A percentile compares a stretch with the other conserved stretches of the same genome.
Evolutionary conservation across 768 basidiomycete genomes (phyloP).

Genomic region (Holtermanniella nyarrowii): DNA sequence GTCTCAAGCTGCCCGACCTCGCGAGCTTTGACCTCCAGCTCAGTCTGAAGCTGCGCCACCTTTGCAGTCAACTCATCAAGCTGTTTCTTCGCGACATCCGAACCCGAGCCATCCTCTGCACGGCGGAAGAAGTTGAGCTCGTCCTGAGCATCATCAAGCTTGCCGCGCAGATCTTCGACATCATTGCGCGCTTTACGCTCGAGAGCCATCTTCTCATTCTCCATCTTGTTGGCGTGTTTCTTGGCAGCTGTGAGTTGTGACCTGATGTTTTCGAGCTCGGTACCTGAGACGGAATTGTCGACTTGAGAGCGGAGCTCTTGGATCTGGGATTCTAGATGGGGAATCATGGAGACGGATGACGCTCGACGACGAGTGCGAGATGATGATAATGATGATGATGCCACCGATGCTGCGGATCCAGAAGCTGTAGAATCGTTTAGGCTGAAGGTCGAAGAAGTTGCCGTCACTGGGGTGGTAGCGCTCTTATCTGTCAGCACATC

Average conservation of each 20-base stretch:
- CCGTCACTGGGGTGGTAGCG: not conserved
- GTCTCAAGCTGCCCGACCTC: conserved; percentile 9
- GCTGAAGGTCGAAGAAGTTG: conserved; percentile 2
- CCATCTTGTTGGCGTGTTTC: conserved; percentile 28
- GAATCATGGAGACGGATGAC: conserved; percentile 12
- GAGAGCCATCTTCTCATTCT: conserved; percentile 36
- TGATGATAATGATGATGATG: not conserved
- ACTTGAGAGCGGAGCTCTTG: conserved; percentile 12
- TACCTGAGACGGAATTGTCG: conserved; percentile 10
- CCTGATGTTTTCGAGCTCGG: conserved; percentile 25
- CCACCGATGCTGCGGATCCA: not conserved
- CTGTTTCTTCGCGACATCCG: conserved; percentile 23
- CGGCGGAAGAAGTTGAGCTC: conserved; percentile 30
- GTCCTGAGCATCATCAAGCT: conserved; percentile 31
- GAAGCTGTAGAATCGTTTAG: not conserved
- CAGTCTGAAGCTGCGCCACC: conserved; percentile 15
- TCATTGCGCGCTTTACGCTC: conserved; percentile 26
- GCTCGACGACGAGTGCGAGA: conserved; percentile 12
- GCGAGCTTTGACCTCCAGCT: conserved; percentile 10
- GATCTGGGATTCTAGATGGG: conserved; percentile 21
- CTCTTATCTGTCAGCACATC: not conserved
- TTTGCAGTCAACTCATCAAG: conserved; percentile 10
- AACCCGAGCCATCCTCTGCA: conserved; percentile 4
- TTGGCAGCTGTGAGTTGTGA: conserved; percentile 19
- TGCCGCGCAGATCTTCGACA: conserved; percentile 21